phyloP scores from a whole-genome alignment of 1,139 yeast species.

The Yamadazyma spencermartinsiae region DNA sequence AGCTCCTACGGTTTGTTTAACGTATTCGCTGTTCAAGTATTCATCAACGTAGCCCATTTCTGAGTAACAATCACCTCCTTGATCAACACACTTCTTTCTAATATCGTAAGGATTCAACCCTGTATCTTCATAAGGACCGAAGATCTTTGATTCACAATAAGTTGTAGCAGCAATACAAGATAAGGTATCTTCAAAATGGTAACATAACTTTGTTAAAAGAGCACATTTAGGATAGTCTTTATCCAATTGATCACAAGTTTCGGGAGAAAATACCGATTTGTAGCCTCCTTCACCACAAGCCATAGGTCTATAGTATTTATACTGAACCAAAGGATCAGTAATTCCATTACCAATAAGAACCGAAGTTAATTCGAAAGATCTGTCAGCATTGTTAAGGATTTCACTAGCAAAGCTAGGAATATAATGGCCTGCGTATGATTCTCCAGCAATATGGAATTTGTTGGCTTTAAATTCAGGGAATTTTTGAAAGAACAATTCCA shows the following conservation, averaged over 20 bases:
- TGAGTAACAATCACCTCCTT: conserved; percentile 66
- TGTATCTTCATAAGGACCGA: conserved; percentile 42
- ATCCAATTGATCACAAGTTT: conserved; percentile 59
- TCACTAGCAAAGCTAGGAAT: conserved; percentile 79
- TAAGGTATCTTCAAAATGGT: conserved; percentile 72
- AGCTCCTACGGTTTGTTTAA: conserved; percentile 80
- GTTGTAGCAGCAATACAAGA: conserved; percentile 90
- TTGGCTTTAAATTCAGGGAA: conserved; percentile 61
- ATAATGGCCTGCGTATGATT: conserved; percentile 87
- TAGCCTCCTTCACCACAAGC: conserved; percentile 84
- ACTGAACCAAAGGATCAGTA: conserved; percentile 73
- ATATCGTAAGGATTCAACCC: conserved; percentile 95
- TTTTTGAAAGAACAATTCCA: conserved; percentile 73
- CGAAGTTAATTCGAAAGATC: conserved; percentile 66
- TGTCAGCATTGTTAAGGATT: conserved; percentile 63
- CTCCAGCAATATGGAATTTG: conserved; percentile 82
- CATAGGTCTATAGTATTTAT: conserved; percentile 74
- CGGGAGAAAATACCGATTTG: conserved; percentile 61
- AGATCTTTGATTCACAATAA: conserved; percentile 77
- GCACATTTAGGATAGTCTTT: conserved; percentile 76
- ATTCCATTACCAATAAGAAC: conserved; percentile 83
- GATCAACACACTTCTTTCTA: conserved; percentile 76
- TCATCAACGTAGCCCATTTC: conserved; percentile 34
- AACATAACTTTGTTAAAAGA: conserved; percentile 76
- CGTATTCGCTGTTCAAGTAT: conserved; percentile 36